Evolutionary conservation across 495 filamentous ascomycete genomes (phyloP).

Genomic region (Lichina pygmaea): DNA sequence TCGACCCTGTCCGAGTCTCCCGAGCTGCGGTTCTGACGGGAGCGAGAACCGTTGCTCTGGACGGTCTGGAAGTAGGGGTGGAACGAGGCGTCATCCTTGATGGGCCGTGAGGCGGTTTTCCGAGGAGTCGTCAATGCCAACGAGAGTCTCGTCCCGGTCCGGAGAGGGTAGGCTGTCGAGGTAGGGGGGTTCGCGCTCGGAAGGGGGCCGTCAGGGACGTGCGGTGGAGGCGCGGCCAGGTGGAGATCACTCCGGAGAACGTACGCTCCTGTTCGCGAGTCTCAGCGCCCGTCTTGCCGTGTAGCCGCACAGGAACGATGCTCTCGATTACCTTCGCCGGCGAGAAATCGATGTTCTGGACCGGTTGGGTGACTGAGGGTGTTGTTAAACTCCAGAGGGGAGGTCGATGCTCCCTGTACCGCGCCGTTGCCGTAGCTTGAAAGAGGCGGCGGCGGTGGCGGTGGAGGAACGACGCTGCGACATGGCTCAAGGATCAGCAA

Average conservation of each 20-base stretch:
- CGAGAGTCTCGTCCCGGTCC: constrained; percentile 65
- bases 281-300: background rate
- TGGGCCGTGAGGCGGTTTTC: constrained; percentile 19
- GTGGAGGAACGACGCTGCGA: constrained; percentile 52
- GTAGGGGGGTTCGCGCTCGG: constrained; percentile 72
- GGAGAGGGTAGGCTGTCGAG: constrained; percentile 54
- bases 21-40: constrained; percentile 31
- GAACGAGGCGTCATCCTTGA: constrained; percentile 3
- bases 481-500: too few species aligned
- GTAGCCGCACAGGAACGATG: too few species aligned
- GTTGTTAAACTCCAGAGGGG: constrained; percentile 81
- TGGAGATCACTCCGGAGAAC: constrained; percentile 67
- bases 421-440: constrained; percentile 36
- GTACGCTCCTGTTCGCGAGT: constrained; percentile 42
- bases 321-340: constrained; percentile 50
- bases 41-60: constrained; percentile 17
- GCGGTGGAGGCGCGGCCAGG: constrained; percentile 80
- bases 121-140: constrained; percentile 25
- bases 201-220: constrained; percentile 72
- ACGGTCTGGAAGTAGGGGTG: constrained; percentile 20
- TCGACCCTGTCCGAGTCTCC: constrained; percentile 17
- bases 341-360: constrained; percentile 58
- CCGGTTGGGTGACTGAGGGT: constrained; percentile 51
- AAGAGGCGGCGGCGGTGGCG: constrained; percentile 51
- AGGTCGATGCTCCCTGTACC: constrained; percentile 31